These are phyloP conservation scores for Entelexis sorbosivorans DNA, from an alignment of 1,139 yeast species.

Conservation along the genomic window DNA sequence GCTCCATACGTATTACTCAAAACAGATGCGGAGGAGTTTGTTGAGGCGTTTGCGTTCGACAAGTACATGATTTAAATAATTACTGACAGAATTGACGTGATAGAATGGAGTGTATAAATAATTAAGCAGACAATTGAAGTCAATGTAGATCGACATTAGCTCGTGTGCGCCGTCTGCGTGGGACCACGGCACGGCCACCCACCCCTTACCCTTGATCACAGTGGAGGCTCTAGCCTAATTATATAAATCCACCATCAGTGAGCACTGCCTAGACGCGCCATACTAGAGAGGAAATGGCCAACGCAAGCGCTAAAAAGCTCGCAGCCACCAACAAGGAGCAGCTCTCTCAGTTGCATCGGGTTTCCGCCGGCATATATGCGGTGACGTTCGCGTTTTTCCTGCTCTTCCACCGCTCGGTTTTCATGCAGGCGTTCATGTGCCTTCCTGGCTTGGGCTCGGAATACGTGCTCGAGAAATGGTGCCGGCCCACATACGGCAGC, in stretches of 20 bases:
- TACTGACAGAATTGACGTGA: background rate
- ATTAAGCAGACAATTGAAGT: too few species aligned
- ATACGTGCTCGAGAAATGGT: conserved; percentile 49
- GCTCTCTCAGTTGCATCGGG: conserved; percentile 44
- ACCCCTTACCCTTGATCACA: too few species aligned
- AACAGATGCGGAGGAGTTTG: conserved; percentile 6
- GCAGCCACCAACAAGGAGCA: conserved; percentile 48
- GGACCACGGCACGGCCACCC: too few species aligned
- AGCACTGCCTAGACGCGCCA: background rate
- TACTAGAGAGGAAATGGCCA: conserved; percentile 46
- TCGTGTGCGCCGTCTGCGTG: too few species aligned
- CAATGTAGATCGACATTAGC: too few species aligned
- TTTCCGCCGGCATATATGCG: background rate
- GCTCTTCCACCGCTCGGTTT: conserved; percentile 35
- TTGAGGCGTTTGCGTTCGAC: conserved; percentile 7
- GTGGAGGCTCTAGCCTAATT: too few species aligned
- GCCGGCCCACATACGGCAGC: conserved; percentile 48
- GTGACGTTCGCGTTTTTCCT: conserved; percentile 30
- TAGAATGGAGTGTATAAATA: too few species aligned
- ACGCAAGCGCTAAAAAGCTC: conserved; percentile 56
- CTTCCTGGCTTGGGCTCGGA: conserved; percentile 47
- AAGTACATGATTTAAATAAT: background rate
- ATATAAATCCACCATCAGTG: too few species aligned
- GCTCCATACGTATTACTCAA: conserved; percentile 7
- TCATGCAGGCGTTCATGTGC: conserved; percentile 35